Conservation (phyloP, 2,329 filamentous ascomycete genomes). For the Zymoseptoria ardabiliae region DNA sequence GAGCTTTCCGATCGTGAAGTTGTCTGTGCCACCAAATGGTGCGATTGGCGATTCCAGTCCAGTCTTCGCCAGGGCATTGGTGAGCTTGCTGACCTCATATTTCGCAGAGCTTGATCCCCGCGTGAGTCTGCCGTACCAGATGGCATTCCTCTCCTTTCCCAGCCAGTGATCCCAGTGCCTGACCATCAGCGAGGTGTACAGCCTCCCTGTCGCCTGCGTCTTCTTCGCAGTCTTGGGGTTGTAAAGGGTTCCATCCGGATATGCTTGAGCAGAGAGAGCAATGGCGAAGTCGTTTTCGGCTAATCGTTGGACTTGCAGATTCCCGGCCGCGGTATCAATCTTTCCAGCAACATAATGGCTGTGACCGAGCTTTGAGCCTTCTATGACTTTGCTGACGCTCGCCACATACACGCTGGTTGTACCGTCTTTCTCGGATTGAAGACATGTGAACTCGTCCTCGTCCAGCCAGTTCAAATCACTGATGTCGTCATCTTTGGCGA, state of each 20-base stretch:
- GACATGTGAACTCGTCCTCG: slow-evolving; percentile 54
- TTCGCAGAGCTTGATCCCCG: slow-evolving; percentile 25
- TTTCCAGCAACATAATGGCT: slow-evolving; percentile 36
- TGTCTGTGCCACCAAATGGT: slow-evolving; percentile 70
- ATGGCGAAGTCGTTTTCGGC: slow-evolving; percentile 35
- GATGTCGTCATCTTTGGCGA: slow-evolving; percentile 58
- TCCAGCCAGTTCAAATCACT: slow-evolving; percentile 72
- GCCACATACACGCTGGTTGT: slow-evolving; percentile 27
- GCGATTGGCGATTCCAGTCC: slow-evolving; percentile 60
- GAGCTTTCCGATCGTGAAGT: slow-evolving; percentile 65
- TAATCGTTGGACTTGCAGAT: slow-evolving; percentile 41
- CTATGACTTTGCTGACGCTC: slow-evolving; percentile 9
- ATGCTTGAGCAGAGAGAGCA: slow-evolving; percentile 53
- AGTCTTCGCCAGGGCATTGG: slow-evolving; percentile 57
- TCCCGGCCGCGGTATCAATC: slow-evolving; percentile 41
- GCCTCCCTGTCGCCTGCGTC: slow-evolving; percentile 38
- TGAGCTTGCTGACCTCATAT: slow-evolving; percentile 41
- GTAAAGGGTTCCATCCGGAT: slow-evolving; percentile 58
- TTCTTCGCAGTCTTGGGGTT: slow-evolving; percentile 45
- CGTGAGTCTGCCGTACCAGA: slow-evolving; percentile 63
- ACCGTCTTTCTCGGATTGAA: slow-evolving; percentile 38
- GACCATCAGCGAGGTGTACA: slow-evolving; percentile 47
- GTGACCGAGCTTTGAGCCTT: slow-evolving; percentile 1
- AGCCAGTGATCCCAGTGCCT: slow-evolving; percentile 52
- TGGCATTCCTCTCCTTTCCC: slow-evolving; percentile 59